phyloP scores from a whole-genome alignment of 2,329 filamentous ascomycete species.

The Bipolaris zeicola region DNA sequence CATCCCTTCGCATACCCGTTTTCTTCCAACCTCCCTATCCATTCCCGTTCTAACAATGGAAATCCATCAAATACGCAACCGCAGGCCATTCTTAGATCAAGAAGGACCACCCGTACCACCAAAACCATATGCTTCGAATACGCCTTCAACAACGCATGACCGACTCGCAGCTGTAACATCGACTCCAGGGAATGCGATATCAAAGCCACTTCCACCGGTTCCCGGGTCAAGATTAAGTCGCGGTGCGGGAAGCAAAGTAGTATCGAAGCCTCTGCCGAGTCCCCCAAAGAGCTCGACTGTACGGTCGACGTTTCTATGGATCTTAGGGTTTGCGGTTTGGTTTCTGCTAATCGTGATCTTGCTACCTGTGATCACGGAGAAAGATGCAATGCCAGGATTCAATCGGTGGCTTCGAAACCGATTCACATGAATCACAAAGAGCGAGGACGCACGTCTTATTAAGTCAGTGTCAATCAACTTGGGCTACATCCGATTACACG shows the following conservation, averaged over 20 bases:
- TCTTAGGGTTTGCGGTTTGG: constrained; percentile 1
- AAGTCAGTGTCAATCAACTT: no score
- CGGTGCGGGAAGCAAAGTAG: rapidly evolving
- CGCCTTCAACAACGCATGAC: background rate
- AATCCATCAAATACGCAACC: background rate
- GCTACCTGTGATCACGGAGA: constrained; percentile 12
- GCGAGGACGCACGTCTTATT: background rate
- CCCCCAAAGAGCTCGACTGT: background rate
- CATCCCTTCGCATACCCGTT: background rate
- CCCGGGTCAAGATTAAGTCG: background rate
- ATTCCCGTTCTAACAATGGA: no score
- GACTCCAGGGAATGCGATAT: background rate
- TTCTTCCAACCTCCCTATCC: background rate
- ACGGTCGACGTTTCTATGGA: constrained; percentile 1
- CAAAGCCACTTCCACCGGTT: constrained; percentile 6
- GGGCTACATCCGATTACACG: background rate
- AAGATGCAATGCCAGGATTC: constrained; percentile 11
- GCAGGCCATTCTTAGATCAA: background rate
- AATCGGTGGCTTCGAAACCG: constrained; percentile 20
- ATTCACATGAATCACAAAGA: background rate
- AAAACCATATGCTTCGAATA: background rate
- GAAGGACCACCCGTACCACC: constrained; percentile 1
- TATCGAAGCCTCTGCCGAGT: constrained; percentile 1
- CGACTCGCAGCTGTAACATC: background rate
- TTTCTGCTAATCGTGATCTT: constrained; percentile 7